Conservation (phyloP, 108 stramenopile species). For the Bacterosira constricta region DNA sequence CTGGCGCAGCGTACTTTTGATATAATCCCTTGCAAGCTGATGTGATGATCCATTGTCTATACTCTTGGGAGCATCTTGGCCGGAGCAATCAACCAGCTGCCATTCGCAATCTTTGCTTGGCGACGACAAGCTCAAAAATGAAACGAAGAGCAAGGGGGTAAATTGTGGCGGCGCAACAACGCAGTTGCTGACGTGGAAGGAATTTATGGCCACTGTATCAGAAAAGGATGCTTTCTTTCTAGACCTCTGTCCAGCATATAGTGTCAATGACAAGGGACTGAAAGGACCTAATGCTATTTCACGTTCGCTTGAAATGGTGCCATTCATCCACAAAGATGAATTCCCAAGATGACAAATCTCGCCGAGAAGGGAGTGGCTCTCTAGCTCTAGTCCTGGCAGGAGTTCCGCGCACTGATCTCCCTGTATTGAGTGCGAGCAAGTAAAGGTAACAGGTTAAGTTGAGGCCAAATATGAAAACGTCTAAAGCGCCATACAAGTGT, state of each 20-base stretch:
- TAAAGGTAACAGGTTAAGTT: neutral
- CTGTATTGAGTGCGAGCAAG: neutral
- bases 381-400: slow-evolving; percentile 4
- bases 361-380: slow-evolving; percentile 14
- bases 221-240: slow-evolving; percentile 3
- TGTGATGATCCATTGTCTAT: neutral
- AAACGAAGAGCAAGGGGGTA: slow-evolving; percentile 32
- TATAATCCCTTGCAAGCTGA: slow-evolving; percentile 14
- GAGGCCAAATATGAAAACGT: neutral
- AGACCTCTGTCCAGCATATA: slow-evolving; percentile 38
- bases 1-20: slow-evolving; percentile 11
- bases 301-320: slow-evolving; percentile 35
- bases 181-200: slow-evolving; percentile 37
- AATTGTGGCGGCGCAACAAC: slow-evolving; percentile 33
- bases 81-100: neutral
- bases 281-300: slow-evolving; percentile 37
- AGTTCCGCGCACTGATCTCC: neutral
- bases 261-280: slow-evolving; percentile 6
- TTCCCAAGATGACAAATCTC: slow-evolving; percentile 25
- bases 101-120: neutral
- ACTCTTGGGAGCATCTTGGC: neutral
- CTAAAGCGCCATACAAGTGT: neutral
- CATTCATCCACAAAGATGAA: slow-evolving; percentile 43
- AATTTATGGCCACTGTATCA: slow-evolving; percentile 1
- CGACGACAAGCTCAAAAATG: slow-evolving; percentile 27